Base-by-base conservation (phyloP, 1,284 basidiomycete genomes). In the Microbotryum saponariae region DNA sequence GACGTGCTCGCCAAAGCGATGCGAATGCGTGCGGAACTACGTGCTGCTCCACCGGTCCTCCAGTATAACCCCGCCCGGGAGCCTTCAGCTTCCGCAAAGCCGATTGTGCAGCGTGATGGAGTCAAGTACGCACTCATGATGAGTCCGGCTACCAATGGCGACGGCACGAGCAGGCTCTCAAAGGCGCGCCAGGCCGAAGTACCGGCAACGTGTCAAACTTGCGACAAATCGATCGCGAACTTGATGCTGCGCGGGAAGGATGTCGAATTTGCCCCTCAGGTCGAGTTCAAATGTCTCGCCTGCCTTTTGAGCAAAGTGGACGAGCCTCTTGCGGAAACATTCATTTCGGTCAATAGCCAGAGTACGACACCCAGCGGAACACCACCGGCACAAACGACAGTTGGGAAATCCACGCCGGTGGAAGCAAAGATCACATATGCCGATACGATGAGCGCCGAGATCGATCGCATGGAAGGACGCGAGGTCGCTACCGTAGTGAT, bases 31-130 rank as follows among this genome's bases (percentile, higher is more conserved):
- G 37, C 37, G 16, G 14, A 18, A 42, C 14, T 42, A 16, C 37
- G 37, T 42, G 37, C 37, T 42, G 12, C 37, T 4, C 37, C 61
- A 6, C 61, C 61, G 14, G 44, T 62, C 7, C 61, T 62, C 44
- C 56, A 53, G 3, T 62, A 54, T 53, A 62, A 62, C 46, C 61
- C 61, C 23, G 61, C 61, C 14, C 57, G 61, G 20, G 61, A 62
- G 18, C 56, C 56, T 8, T 52, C 61, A 3, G 48, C 57, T 23
- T 45, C 53, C 6, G 49, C 49, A 29, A 62, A 59, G 25, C 48
- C 58, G 49, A 46, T 49, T 25, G 56, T 62, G 27, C 56, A 58
- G 48, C 44, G 51, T 42, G 49, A 29, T 23, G 57, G 61, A 20
- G 57, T 62, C 4, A 62, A 56, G 16, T 62, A 59, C 33, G 48